A percentile compares a stretch with the other conserved stretches of the same genome.
phyloP scores from a whole-genome alignment of 495 filamentous ascomycete genomes.

The Xylaria telfairii region DNA sequence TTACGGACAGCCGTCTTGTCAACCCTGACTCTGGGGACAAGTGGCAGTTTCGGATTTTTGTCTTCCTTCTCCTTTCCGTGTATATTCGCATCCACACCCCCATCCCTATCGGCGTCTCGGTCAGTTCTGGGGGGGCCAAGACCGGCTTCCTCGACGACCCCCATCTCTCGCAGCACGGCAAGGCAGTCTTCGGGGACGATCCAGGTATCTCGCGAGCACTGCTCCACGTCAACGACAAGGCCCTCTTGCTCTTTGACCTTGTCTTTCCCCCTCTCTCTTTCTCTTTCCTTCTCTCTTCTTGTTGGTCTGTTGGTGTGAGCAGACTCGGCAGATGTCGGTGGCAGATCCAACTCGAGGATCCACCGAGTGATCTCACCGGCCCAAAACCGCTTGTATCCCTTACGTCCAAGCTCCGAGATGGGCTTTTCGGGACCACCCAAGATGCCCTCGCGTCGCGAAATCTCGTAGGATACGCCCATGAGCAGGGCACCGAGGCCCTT shows the following conservation, averaged over 20 bases:
- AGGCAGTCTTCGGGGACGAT: slow-evolving; percentile 85
- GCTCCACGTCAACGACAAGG: slow-evolving; percentile 45
- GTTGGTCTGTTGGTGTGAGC: background rate
- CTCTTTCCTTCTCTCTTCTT: slow-evolving; percentile 29
- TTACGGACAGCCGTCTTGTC: slow-evolving; percentile 60
- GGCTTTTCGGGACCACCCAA: slow-evolving; percentile 95
- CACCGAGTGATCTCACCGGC: slow-evolving; percentile 75
- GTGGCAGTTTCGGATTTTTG: slow-evolving; percentile 31
- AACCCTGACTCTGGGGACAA: slow-evolving; percentile 54
- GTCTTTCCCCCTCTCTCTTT: slow-evolving; percentile 4
- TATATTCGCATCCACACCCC: slow-evolving; percentile 29
- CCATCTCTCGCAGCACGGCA: slow-evolving; percentile 77
- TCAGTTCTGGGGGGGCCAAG: slow-evolving; percentile 48
- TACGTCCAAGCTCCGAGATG: slow-evolving; percentile 80
- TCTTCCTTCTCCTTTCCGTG: slow-evolving; percentile 27
- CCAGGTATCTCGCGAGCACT: slow-evolving; percentile 67
- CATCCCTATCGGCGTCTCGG: slow-evolving; percentile 20
- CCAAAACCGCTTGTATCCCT: slow-evolving; percentile 85
- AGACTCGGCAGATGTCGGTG: background rate
- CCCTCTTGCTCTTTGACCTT: slow-evolving; percentile 28
- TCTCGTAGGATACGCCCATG: slow-evolving; percentile 92
- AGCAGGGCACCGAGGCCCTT: slow-evolving; percentile 87
- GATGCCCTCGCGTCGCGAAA: slow-evolving; percentile 82
- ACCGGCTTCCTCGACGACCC: slow-evolving; percentile 66
- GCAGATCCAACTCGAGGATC: slow-evolving; percentile 55